These are phyloP conservation scores for Phytophthora quininea DNA, from an alignment of 352 stramenopile genomes.

Conservation along the genomic window DNA sequence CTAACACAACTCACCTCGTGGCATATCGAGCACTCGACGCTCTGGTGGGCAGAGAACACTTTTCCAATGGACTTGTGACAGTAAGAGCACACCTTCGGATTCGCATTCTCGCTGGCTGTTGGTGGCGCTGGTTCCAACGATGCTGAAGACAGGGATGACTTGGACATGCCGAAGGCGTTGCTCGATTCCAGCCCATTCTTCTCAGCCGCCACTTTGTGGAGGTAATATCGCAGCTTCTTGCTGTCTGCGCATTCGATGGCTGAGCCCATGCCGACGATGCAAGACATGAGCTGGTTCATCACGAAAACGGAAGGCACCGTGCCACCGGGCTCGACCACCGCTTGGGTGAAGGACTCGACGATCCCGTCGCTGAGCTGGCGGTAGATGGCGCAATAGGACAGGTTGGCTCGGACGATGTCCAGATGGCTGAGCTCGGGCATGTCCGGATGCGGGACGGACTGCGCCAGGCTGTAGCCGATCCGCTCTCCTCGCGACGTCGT, in stretches of 20 bases:
- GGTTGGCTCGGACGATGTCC: conserved; percentile 43
- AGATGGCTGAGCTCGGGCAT: conserved; percentile 43
- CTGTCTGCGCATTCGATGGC: conserved; percentile 46
- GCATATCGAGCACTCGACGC: conserved; percentile 26
- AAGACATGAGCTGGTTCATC: conserved; percentile 33
- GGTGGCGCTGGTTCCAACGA: conserved; percentile 9
- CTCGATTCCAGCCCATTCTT: conserved; percentile 3
- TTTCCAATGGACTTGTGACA: conserved; percentile 26
- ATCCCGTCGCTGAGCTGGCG: conserved; percentile 41
- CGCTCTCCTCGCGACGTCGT: conserved; percentile 49
- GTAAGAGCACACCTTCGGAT: conserved; percentile 5
- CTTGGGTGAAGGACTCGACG: conserved; percentile 52
- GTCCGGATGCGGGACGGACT: conserved; percentile 55
- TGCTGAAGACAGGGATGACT: conserved; percentile 23
- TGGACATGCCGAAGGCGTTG: conserved; percentile 22
- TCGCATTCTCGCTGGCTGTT: conserved; percentile 7
- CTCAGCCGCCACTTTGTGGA: conserved; percentile 31
- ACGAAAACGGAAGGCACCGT: conserved; percentile 46
- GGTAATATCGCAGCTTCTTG: conserved; percentile 63
- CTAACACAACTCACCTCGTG: conserved; percentile 16
- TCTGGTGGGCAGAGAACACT: conserved; percentile 20
- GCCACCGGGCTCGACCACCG: conserved; percentile 45
- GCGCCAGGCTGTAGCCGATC: conserved; percentile 46
- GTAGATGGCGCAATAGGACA: conserved; percentile 51
- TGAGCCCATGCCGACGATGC: conserved; percentile 33